Percentiles rank a stretch among this genome's conserved stretches.
These are phyloP conservation scores for Xerocomus spinulosus DNA, from an alignment of 768 basidiomycete species.

Conservation along the genomic window DNA sequence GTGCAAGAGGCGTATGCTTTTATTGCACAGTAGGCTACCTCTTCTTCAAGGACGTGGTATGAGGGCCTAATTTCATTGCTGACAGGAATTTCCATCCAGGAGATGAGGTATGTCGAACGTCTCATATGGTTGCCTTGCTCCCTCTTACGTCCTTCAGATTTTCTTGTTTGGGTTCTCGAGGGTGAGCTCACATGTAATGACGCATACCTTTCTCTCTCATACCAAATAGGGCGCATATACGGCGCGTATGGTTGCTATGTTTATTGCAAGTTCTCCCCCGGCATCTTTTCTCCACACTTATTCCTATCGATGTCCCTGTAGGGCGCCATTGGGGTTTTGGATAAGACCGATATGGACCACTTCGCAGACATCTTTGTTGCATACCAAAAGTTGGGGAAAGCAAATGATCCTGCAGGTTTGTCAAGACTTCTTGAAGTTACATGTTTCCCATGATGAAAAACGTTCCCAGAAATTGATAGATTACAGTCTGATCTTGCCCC, in stretches of 20 bases:
- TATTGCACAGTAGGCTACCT: conserved; percentile 60
- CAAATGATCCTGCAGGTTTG: conserved; percentile 43
- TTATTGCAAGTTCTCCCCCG: conserved; percentile 30
- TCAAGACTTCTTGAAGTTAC: background rate
- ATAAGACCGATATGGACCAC: conserved; percentile 67
- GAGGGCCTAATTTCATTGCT: background rate
- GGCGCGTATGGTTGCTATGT: conserved; percentile 66
- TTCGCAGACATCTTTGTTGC: conserved; percentile 60
- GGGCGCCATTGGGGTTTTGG: conserved; percentile 69
- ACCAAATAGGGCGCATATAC: conserved; percentile 64
- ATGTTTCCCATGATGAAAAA: background rate
- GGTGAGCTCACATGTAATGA: conserved; percentile 32
- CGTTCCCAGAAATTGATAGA: conserved; percentile 30
- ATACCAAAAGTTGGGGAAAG: conserved; percentile 60
- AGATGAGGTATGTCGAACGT: conserved; percentile 50
- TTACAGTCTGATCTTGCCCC: conserved; percentile 44
- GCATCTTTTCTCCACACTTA: background rate
- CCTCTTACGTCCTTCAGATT: conserved; percentile 41
- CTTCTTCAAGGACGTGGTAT: background rate
- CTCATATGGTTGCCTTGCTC: background rate
- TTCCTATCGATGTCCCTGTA: conserved; percentile 20
- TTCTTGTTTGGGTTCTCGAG: conserved; percentile 77
- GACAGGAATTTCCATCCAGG: conserved; percentile 64
- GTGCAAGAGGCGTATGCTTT: conserved; percentile 80
- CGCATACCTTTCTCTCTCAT: conserved; percentile 3